Evolutionary conservation across 1,139 yeast species (phyloP), one percentile per base, ranked within the genome.

Genomic region (Magnusiomyces suaveolens): DNA sequence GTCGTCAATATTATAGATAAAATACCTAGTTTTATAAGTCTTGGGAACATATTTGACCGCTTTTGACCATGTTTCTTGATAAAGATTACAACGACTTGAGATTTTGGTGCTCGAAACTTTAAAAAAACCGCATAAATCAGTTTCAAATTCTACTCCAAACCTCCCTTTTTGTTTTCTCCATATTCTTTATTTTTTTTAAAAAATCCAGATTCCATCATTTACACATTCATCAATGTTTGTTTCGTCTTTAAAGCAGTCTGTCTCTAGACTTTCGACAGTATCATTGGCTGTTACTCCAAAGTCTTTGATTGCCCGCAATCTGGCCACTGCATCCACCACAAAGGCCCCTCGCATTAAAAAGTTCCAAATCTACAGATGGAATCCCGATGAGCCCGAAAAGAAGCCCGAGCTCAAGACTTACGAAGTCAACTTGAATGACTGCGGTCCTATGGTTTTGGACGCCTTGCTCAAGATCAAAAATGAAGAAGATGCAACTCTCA

Each of bases 371-470:
- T 92, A 92, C 79, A 83, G 98, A 77, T 92, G 98, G 97, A 87
- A 87, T 68, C 99, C 99, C 56, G 99, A 92, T 70, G 81, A 88
- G 57, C 99, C 98, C 54, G 92, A 87, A 65, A 83, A 82, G 65
- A 89, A 90, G 77, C 98, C 99, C 58, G 76, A 77, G 62, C 80
- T 92, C 82, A 84, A 88, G 74, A 78, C 81, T 60, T 92, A 86
- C 74, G 79, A 87, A 62, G 78, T 92, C 56, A 96, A 92, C 71
- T 80, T 94, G 71, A 84, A 88, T 74, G 75, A 84, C 56, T 87
- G 96, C 74, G 99, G 99, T 60, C 98, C 98, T 59, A 92, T 92
- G 98, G 87, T 94, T 54, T 79, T 92, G 69, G 99, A 92, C 72
- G 98, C 98, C 46, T 74, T 92, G 60, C 74, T 92, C 65, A 92